Percentiles rank a stretch among this genome's conserved stretches.
These are phyloP conservation scores for Gloeophyllum trabeum DNA, from an alignment of 768 basidiomycete species.

Conservation along the genomic window DNA sequence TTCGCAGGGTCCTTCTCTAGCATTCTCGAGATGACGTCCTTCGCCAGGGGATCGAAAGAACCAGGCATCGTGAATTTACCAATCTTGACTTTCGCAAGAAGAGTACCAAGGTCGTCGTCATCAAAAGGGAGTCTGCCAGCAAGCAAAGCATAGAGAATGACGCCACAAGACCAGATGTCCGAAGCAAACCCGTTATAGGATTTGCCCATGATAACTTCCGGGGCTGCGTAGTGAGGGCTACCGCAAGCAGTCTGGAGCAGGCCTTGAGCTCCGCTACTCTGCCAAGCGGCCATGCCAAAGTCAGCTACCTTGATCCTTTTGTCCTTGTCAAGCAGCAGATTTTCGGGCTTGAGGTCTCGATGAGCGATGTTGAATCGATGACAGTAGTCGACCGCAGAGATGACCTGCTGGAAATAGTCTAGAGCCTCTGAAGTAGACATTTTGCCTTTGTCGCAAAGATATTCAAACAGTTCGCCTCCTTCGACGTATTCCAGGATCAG, in stretches of 20 bases:
- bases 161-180: conserved; percentile 96
- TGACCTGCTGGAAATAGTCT: conserved; percentile 88
- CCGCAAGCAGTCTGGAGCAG: conserved; percentile 81
- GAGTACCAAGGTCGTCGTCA: conserved; percentile 65
- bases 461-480: conserved; percentile 91
- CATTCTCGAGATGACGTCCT: conserved; percentile 75
- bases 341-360: conserved; percentile 92
- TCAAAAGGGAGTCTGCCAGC: conserved; percentile 88
- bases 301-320: conserved; percentile 92
- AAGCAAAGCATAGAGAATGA: conserved; percentile 86
- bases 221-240: conserved; percentile 90
- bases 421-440: conserved; percentile 65
- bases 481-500: conserved; percentile 93
- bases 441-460: conserved; percentile 65
- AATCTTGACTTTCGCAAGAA: conserved; percentile 73
- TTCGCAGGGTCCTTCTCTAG: conserved; percentile 60
- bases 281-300: conserved; percentile 97
- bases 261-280: conserved; percentile 28
- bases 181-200: conserved; percentile 80
- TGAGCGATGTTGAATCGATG: conserved; percentile 93
- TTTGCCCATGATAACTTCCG: conserved; percentile 78
- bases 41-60: conserved; percentile 56
- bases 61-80: conserved; percentile 68
- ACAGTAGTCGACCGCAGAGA: conserved; percentile 84
- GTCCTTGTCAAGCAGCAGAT: conserved; percentile 74